Base-by-base conservation (phyloP, 1,284 basidiomycete genomes). In the Naganishia liquefaciens region DNA sequence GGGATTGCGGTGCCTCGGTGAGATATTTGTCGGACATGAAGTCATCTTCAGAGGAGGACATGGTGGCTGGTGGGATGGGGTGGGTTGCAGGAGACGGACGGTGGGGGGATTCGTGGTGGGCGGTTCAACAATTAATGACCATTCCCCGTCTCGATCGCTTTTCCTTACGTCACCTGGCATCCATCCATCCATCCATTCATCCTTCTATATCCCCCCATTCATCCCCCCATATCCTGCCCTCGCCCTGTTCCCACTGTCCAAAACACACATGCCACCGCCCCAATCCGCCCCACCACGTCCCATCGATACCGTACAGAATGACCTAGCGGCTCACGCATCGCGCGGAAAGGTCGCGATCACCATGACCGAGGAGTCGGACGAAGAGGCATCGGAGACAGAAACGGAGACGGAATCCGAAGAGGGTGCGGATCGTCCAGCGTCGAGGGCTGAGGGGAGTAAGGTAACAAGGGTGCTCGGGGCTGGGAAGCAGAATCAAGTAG, bases 151-250 rank as follows among this genome's bases (percentile, higher is more conserved):
- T 51, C 51, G 51, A 53, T 53, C 55, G 44, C 51, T 19, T 40
- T 42, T 37, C 10, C 33, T 37, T 27, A 62, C 51, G 49, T 62
- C 51, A 62, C 52, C 60, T 21, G 28, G n/a, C n/a, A n/a, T 9
- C n/a, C 40, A 10, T 23, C 37, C 15, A 25, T n/a, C 11, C n/a
- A 40, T n/a, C 51, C 81, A 76, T 99, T 98, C 70, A 99, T 81
- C 75, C 99, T 94, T 66, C 97, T 81, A 71, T 88, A 88, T 25
- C 95, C 95, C 81, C 49, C 89, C 86, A 73, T 93, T 88, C 70
- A 89, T 33, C 33, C 33, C 9, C 7, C 33, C 33, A 37, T 9
- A 37, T 37, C 33, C 33, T 13, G 3, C 33, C 33, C 13, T 33
- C 5, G 30, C 30, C 30, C n/a, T n/a, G n/a, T 33, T 10, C 10